Percentiles rank a stretch among this genome's conserved stretches.
These are phyloP conservation scores for Scedosporium boydii DNA, from an alignment of 2,329 filamentous ascomycete genomes.

Conservation along the genomic window DNA sequence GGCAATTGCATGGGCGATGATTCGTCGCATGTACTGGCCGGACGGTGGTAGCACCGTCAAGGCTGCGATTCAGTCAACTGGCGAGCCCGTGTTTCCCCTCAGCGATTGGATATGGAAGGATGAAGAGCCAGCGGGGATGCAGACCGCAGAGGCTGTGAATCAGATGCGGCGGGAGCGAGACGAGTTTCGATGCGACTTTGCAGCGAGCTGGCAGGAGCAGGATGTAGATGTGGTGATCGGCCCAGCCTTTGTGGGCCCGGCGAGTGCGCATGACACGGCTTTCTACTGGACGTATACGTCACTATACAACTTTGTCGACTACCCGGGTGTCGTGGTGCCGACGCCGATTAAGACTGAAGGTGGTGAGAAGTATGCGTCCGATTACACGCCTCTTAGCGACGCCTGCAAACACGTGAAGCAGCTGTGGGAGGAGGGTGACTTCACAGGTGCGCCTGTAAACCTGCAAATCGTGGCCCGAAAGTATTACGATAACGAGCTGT, in stretches of 20 bases:
- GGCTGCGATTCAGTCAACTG: constrained; percentile 22
- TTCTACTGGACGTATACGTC: constrained; percentile 28
- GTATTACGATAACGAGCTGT: constrained; percentile 24
- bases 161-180: constrained; percentile 18
- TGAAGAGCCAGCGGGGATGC: constrained; percentile 15
- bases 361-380: constrained; percentile 15
- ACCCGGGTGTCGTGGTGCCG: constrained; percentile 23
- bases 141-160: constrained; percentile 15
- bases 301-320: constrained; percentile 27
- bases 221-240: constrained; percentile 19
- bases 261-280: constrained; percentile 24
- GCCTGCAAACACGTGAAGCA: constrained; percentile 19
- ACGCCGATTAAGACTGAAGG: constrained; percentile 22
- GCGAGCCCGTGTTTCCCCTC: constrained; percentile 34
- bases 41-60: constrained; percentile 26
- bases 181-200: constrained; percentile 16
- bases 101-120: constrained; percentile 28
- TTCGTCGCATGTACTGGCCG: constrained; percentile 34
- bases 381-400: constrained; percentile 17
- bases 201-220: constrained; percentile 17
- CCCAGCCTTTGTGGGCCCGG: constrained; percentile 18
- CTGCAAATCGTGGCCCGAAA: constrained; percentile 24
- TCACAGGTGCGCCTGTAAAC: constrained; percentile 21
- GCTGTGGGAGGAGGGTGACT: constrained; percentile 21
- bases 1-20: constrained; percentile 19